Conservation (phyloP, 1,139 yeast genomes). For the Nakaseomyces sp. region DNA sequence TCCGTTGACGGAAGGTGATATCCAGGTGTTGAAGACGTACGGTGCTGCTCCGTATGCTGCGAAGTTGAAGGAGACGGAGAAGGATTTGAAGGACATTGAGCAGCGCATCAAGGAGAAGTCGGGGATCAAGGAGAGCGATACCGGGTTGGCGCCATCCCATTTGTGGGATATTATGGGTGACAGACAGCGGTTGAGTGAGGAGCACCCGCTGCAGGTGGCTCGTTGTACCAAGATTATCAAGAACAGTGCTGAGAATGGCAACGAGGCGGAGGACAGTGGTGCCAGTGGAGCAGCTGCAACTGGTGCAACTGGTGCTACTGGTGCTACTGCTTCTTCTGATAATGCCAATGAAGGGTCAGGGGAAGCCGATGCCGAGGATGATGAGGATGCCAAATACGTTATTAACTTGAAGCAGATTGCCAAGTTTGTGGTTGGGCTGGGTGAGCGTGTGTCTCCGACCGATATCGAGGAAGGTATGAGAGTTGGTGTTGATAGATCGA, state of each 20-base stretch:
- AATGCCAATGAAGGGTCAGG: conserved; percentile 7
- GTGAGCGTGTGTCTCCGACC: conserved; percentile 94
- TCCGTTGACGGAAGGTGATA: conserved; percentile 92
- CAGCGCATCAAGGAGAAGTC: conserved; percentile 84
- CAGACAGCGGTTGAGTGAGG: conserved; percentile 84
- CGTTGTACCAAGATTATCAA: conserved; percentile 96
- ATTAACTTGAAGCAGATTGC: conserved; percentile 97
- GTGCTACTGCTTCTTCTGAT: conserved; percentile 22
- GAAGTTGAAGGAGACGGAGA: conserved; percentile 69
- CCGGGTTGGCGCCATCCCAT: conserved; percentile 92
- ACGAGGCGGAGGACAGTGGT: conserved; percentile 16
- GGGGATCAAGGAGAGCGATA: conserved; percentile 89
- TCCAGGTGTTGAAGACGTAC: conserved; percentile 89
- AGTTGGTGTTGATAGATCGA: conserved; percentile 96
- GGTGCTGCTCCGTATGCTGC: conserved; percentile 95
- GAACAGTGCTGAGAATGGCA: conserved; percentile 24
- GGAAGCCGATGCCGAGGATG: conserved; percentile 50
- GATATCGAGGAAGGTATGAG: conserved; percentile 99
- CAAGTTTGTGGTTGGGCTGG: conserved; percentile 91
- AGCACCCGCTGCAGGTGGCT: conserved; percentile 95
- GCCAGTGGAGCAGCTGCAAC: too few relatives aligned
- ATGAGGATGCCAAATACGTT: conserved; percentile 82
- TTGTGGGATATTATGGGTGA: conserved; percentile 98
- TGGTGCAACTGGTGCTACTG: conserved; percentile 17
- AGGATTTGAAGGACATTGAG: conserved; percentile 76